Percentiles rank a stretch among this genome's conserved stretches.
These are phyloP conservation scores for Alnus glutinosa DNA, from an alignment of 306 rosid genomes.

Conservation along the genomic window DNA sequence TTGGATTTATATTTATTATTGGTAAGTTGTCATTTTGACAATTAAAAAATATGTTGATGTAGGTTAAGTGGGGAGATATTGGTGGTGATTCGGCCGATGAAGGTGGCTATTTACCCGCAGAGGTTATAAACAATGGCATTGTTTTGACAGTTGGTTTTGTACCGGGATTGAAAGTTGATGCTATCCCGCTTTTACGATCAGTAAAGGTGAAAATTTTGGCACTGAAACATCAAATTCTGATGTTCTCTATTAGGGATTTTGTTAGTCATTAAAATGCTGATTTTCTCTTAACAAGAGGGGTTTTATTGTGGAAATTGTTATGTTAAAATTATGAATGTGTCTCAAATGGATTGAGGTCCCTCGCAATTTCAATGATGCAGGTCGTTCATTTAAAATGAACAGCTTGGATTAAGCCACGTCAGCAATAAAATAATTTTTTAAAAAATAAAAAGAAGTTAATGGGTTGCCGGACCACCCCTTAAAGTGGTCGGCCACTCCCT, in stretches of 20 bases:
- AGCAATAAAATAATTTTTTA: too few relatives aligned
- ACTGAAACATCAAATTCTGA: not conserved
- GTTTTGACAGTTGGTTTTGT: slow-evolving; percentile 65
- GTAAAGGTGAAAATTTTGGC: slow-evolving; percentile 32
- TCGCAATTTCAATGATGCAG: too few relatives aligned
- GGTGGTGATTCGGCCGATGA: slow-evolving; percentile 27
- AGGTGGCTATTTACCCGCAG: slow-evolving; percentile 8
- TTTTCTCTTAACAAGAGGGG: not conserved
- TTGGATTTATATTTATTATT: not conserved
- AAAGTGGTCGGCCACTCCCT: too few relatives aligned
- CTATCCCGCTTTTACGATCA: slow-evolving; percentile 45
- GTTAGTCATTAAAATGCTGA: not conserved
- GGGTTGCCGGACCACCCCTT: too few relatives aligned
- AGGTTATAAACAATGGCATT: slow-evolving; percentile 47
- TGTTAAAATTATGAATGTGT: not conserved
- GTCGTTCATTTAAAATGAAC: too few relatives aligned
- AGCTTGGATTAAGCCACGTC: too few relatives aligned
- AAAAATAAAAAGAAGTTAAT: too few relatives aligned
- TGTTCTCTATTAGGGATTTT: not conserved
- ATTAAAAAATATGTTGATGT: slow-evolving; percentile 9
- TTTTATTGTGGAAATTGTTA: not conserved
- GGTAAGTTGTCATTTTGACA: not conserved
- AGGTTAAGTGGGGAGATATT: slow-evolving; percentile 40
- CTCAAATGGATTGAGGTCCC: not conserved
- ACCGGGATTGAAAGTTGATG: slow-evolving; percentile 74